Evolutionary conservation across 805 yeast genomes (phyloP), one percentile per base, ranked within the genome.

Genomic region (Saccharomycopsis vini): DNA sequence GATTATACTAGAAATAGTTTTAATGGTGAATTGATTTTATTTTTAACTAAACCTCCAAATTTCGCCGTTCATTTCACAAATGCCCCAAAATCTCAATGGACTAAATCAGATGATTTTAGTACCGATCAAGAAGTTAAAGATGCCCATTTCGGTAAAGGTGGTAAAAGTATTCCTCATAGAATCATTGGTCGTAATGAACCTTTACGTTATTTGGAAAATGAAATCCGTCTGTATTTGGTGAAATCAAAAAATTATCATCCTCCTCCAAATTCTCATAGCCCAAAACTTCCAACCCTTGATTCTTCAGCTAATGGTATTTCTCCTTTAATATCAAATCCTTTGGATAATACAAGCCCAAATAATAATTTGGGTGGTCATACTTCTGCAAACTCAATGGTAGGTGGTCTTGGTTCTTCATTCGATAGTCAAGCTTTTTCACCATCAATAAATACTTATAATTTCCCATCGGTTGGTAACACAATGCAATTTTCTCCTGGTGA

Each of bases 61-160:
- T 84, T 84, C 61, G 85, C 89, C 1, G 92, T 84, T 1, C 80
- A 79, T 54, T 83, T 82, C 57, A 64, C 77, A 13, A 35, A 36
- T 26, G 49, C 66, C 71, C 32, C 67, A 71, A 59, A 69, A 20
- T 79, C 79, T 56, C 83, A 77, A 53, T 81, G 89, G 89, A 78
- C 84, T 1, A 78, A 81, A 21, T 82, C 90, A 60, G 90, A 81
- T 46, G 94, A 84, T 61, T 84, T 84, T 52, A 78, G 86, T 46
- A 92, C 83, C 54, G 89, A 85, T 12, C 87, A 81, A 54, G 90
- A 83, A 56, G 92, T 84, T 4, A 76, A 75, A 43, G 72, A 70
- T 46, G 90, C 92, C 0, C 76, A 66, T 56, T 64, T 69, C 24
- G 77, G 77, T 3, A 84, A 21, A 12, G 39, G 28, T n/a, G 51